Evolutionary conservation across 2,329 filamentous ascomycete species (phyloP).

Genomic region (Aspergillus persii): DNA sequence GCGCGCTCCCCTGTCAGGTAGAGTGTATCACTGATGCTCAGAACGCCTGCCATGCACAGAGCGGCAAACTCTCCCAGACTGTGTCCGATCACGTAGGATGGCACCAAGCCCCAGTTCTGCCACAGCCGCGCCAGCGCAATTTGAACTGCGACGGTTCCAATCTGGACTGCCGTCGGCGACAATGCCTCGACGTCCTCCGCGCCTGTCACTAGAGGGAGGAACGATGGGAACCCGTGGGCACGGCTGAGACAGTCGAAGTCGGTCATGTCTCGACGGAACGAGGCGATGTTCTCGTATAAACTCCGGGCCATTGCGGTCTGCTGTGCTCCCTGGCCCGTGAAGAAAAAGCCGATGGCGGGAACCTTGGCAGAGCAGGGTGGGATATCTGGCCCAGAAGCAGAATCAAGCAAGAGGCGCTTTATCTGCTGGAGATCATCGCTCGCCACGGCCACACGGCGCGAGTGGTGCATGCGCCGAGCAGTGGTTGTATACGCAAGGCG

Average conservation of each 20-base stretch:
- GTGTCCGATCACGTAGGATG: slow-evolving; percentile 39
- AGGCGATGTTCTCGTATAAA: background rate
- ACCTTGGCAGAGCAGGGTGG: background rate
- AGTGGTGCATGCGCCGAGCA: slow-evolving; percentile 49
- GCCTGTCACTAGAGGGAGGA: slow-evolving; percentile 33
- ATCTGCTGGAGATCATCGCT: too few species aligned
- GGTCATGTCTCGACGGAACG: background rate
- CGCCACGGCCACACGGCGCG: background rate
- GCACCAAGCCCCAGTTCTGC: slow-evolving; percentile 32
- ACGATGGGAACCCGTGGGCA: slow-evolving; percentile 34
- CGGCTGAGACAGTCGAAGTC: slow-evolving; percentile 29
- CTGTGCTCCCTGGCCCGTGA: slow-evolving; percentile 41
- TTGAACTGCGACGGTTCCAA: slow-evolving; percentile 37
- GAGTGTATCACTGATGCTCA: slow-evolving; percentile 38
- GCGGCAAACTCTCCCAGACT: slow-evolving; percentile 45
- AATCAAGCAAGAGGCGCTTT: too few species aligned
- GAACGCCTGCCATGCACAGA: slow-evolving; percentile 37
- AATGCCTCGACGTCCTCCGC: slow-evolving; percentile 26
- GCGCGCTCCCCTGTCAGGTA: slow-evolving; percentile 41
- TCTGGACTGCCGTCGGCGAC: slow-evolving; percentile 31
- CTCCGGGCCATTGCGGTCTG: slow-evolving; percentile 36
- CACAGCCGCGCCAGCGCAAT: slow-evolving; percentile 37
- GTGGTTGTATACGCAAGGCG: slow-evolving; percentile 65
- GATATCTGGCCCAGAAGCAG: too few species aligned
- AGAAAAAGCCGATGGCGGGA: slow-evolving; percentile 38